These are phyloP conservation scores for Wickerhamomyces tratensis DNA, from an alignment of 805 yeast species.

Conservation along the genomic window DNA sequence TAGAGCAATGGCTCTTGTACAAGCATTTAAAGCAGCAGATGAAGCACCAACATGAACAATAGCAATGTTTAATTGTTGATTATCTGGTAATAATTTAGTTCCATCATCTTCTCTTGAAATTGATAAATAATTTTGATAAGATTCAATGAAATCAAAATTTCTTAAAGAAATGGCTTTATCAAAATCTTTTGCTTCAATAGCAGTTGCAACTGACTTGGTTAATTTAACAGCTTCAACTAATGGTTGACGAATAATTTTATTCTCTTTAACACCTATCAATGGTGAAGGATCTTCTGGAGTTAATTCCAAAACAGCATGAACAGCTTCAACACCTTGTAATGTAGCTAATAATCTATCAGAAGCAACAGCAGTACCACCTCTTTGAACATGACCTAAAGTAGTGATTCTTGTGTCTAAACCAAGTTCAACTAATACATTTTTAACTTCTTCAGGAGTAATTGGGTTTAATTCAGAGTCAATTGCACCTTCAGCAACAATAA, in stretches of 20 bases:
- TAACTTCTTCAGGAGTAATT: slow-evolving; percentile 56
- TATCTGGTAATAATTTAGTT: slow-evolving; percentile 32
- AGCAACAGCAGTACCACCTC: slow-evolving; percentile 79
- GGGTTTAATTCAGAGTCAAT: slow-evolving; percentile 59
- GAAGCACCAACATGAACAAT: slow-evolving; percentile 76
- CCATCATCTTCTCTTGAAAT: slow-evolving; percentile 26
- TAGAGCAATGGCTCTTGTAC: slow-evolving; percentile 66
- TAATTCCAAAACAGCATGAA: slow-evolving; percentile 58
- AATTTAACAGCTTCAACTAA: slow-evolving; percentile 64
- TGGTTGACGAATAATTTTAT: slow-evolving; percentile 58
- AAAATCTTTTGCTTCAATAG: slow-evolving; percentile 57
- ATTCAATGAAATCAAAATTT: slow-evolving; percentile 63
- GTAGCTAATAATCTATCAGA: slow-evolving; percentile 66
- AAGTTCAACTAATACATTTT: slow-evolving; percentile 51
- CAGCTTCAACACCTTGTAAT: slow-evolving; percentile 76
- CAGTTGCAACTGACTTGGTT: slow-evolving; percentile 65
- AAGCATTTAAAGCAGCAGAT: slow-evolving; percentile 69
- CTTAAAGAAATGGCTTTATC: slow-evolving; percentile 61
- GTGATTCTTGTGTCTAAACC: slow-evolving; percentile 75
- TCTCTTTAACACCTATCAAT: slow-evolving; percentile 65
- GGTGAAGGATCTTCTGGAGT: slow-evolving; percentile 72
- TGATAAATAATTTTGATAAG: slow-evolving; percentile 35
- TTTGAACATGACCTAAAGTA: slow-evolving; percentile 71
- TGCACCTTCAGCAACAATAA: slow-evolving; percentile 82
- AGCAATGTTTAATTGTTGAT: slow-evolving; percentile 52